Evolutionary conservation across 257 asterid species (phyloP), one percentile per base, ranked within the genome.

Genomic region (Nicotiana benthamiana): DNA sequence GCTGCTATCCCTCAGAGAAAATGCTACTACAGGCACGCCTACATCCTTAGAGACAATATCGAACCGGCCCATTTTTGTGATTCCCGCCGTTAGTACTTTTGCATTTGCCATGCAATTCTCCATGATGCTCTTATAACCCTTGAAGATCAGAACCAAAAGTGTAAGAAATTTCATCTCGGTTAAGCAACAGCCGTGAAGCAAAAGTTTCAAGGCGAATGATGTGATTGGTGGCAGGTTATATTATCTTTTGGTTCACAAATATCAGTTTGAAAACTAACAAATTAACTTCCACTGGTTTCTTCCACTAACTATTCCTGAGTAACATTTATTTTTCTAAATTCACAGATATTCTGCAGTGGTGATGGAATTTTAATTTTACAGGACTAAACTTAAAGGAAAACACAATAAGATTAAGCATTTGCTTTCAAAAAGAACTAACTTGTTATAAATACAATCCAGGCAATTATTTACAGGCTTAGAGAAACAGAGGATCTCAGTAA

Each of bases 111-210:
- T 79, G 88, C 97, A 92, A 53, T 88, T 92, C 80, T 88, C 92
- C 91, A 92, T 91, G 74, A 92, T 81, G 89, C 61, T 81, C 82
- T 85, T 90, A 87, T 89, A 92, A 30, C 97, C 97, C 95, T 88
- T 40, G 67, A 6, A 66, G 53, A 79, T n/a, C 15, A 66, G 10
- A 24, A 48, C 40, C 63, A 78, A n/a, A 5, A 51, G 36, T 3
- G 76, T 13, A 9, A 80, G 54, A 22, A 10, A 26, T 24, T 54
- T 59, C 24, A 46, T 72, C 15, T 6, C 3, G 36, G 34, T 22
- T 22, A 22, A 70, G 8, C 77, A 72, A 51, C 54, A 51, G 17
- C 0, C 18, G 5, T 51, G 17, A 10, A 10, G 1, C 15, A 51
- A 51, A 51, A 51, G 18, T 51, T 51, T 51, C 54, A 51, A 12